Base-by-base conservation (phyloP, 306 rosid species). In the Albizia julibrissin region DNA sequence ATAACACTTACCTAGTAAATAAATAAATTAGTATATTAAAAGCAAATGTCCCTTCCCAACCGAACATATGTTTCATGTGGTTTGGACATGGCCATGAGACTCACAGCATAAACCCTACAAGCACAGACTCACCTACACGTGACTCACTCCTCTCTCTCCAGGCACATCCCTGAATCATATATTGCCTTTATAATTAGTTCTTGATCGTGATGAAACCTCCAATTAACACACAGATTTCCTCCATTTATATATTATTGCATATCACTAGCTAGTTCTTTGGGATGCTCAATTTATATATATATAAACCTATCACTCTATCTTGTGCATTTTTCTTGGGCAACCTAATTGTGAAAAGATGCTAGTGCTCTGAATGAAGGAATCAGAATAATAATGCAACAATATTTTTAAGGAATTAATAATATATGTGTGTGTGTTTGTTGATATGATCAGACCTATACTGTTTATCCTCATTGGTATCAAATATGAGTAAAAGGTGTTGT, bases 1-100 rank as follows among this genome's bases (percentile, higher is more conserved):
- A 66, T 37, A 21, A 69, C 52, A n/a, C 52, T 40, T 10, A n/a
- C 4, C 10, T 12, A 21, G 40, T 52, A 16, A 52, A 46, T 52
- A 73, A 73, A 70, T 82, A 61, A 76, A 79, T 74, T 18, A 5
- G 24, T 58, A 58, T 59, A 56, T 56, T 56, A 40, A 82, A 76
- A 61, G 33, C 39, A 39, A 79, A 71, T 88, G 93, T 88, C 74
- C 61, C 86, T 78, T 59, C 81, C 93, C 89, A 85, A 87, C 92
- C 91, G 80, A 77, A 79, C 88, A 90, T 43, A 79, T 82, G 86
- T 77, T 86, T 90, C 82, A 67, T 42, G 54, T n/a, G 78, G 31
- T 52, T 58, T 85, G 21, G 84, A 85, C 88, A 87, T 46, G 12
- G 34, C 33, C 84, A 72, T 78, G 78, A 84, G 79, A 87, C 47